Evolutionary conservation across 805 yeast species (phyloP), one percentile per base, ranked within the genome.

Genomic region (Candida railenensis): DNA sequence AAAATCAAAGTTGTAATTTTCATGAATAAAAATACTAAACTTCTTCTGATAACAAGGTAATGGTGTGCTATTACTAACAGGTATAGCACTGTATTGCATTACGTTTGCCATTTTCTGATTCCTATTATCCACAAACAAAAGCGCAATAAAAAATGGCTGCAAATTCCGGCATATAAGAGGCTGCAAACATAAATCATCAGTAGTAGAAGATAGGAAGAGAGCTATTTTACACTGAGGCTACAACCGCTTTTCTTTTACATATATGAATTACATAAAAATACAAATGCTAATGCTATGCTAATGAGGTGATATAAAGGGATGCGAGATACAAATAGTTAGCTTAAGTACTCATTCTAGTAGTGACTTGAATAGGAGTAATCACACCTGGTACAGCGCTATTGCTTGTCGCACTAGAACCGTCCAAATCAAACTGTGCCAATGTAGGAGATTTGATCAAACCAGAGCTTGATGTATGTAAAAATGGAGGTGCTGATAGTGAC

Each of bases 311-410:
- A 22, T n/a, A 16, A 9, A 7, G 18, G 7, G 20, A 18, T 9
- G 5, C 9, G 33, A 22, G n/a, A 39, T 25, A 9, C 8, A 9
- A 8, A 39, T 22, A 15, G 16, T 5, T 11, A 20, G 28, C 41
- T 21, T 47, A 65, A 33, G 71, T 64, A 49, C 69, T 66, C 70
- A 66, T 66, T 42, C 69, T 46, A 16, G 71, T 70, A n/a, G 72
- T 67, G 8, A 71, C 77, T 46, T 70, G 77, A 9, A 72, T 66
- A 7, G 69, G 72, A 0, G 76, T 68, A 9, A 72, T 61, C 4
- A 71, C 66, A 45, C 60, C 69, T 1, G 75, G 74, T 3, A 75
- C 67, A 9, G 62, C 56, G 34, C 53, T 59, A 18, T 55, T 53
- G 4, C 61, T 46, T n/a, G 62, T 30, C 25, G 32, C 5, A 11